Base-by-base conservation (phyloP, 305 asterid species). In the Striga hermonthica region DNA sequence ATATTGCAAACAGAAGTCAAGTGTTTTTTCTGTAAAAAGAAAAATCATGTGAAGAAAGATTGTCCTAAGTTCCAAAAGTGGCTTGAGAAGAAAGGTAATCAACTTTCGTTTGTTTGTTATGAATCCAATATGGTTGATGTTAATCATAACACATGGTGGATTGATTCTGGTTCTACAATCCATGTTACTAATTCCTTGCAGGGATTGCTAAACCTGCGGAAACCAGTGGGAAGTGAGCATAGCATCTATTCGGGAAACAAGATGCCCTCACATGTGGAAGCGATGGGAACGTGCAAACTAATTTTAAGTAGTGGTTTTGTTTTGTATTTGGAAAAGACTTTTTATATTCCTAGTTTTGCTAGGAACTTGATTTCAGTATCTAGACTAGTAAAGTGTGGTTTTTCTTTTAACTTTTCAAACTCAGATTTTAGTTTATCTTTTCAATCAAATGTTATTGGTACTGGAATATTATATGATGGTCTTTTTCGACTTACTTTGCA, bases 101-200 rank as follows among this genome's bases (percentile, higher is more conserved):
- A 40, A 40, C 45, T 40, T 22, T 40, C 9, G 0, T 40, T 40
- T 40, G 45, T 40, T 40, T 40, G 44, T 36, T 57, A 57, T 57
- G 62, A 57, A 57, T 57, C 2, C 31, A 22, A 22, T 22, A 22
- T 22, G 31, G 31, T 22, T 22, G 31, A 22, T 22, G 31, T 22
- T 40, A 14, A 57, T 1, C 45, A 40, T 40, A 40, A 40, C 45
- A 57, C 12, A 57, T 57, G 44, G 62, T 12, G 4, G 62, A 57
- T 57, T 57, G 38, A 57, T 57, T 16, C 5, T 22, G 62, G 62
- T 57, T 57, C 62, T 8, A 11, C 62, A 57, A 57, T 35, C 45
- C 43, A 57, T 57, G 45, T 57, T 36, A 5, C 62, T 1, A 57
- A 35, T 35, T 58, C 47, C 12, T 12, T 38, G n/a, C 28, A 58